Evolutionary conservation across 768 basidiomycete genomes (phyloP), one percentile per base, ranked within the genome.

Genomic region (Podaxis carcinomalis): DNA sequence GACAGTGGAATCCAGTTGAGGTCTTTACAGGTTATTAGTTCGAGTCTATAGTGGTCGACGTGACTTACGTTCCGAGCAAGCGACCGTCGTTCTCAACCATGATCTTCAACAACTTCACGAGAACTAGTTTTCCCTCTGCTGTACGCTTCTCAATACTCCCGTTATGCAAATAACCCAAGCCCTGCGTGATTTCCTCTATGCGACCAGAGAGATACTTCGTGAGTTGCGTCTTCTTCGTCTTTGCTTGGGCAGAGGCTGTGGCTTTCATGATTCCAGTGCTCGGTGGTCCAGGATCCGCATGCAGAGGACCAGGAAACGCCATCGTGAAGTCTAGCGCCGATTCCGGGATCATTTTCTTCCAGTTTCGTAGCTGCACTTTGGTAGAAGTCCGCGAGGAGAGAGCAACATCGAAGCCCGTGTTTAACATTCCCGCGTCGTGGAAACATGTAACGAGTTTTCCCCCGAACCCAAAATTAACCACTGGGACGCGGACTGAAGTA

Each of bases 401-500:
- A 1, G 90, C 87, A 51, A 92, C 85, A 71, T 93, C 89, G 70
- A 92, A 88, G 46, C 90, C 88, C 19, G 88, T 85, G 70, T 79
- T 85, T 69, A 89, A 72, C 14, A 84, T 82, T 11, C 82, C 76
- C 55, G 83, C 80, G 32, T 84, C 83, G 66, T 92, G 93, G 77
- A 96, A 97, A 71, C 92, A 95, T 6, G 92, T 88, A 7, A 95
- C 82, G 60, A 98, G 67, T 68, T 89, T 90, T 10, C 95, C 95
- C n/a, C 94, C 94, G 67, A 95, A 95, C 0, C 96, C 96, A 67
- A 98, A 97, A 63, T 86, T 89, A 57, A 95, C 77, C 28, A 97
- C 78, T 0, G 95, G 95, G 7, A 87, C 84, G 39, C 85, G 84
- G 57, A 83, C 83, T 2, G 86, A 78, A 4, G 88, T 86, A 47